Base-by-base conservation (phyloP, 2,329 filamentous ascomycete genomes). In the Exophiala xenobiotica region DNA sequence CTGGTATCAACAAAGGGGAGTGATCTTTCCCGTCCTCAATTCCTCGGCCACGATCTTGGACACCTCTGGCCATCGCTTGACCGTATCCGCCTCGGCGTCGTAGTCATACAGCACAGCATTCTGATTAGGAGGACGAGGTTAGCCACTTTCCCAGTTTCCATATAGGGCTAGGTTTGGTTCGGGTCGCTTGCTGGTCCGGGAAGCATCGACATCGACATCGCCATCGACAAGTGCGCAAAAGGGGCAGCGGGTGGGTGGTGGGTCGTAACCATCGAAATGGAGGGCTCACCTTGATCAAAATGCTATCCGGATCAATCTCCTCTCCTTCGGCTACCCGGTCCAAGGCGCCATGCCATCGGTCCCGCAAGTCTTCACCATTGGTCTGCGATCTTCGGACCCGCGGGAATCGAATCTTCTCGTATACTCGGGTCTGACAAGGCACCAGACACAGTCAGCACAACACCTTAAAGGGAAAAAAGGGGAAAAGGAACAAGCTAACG, bases 341-440 rank as follows among this genome's bases (percentile, higher is more conserved):
- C 19, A 58, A 38, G 7, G 75, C 76, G 61, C 74, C 76, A 63
- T 79, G 77, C 76, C 76, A 79, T 63, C 73, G 73, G 56, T 77
- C 73, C 24, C 74, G 66, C 1, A 75, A 74, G 42, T 68, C 67
- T 49, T 74, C 70, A 4, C 75, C 75, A 16, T 71, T 77, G 56
- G 74, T 72, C 65, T 78, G 74, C 11, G 75, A 72, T 22, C 67
- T 67, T 53, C 71, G 70, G 18, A 77, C 74, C 20, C 76, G 69
- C 26, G 59, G 56, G 46, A 59, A 63, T 3, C 61, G 60, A 7
- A 62, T 54, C 45, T 49, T 52, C 48, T 61, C 57, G 40, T 61
- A 60, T 1, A 58, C 57, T 74, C 73, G 61, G 74, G 78, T 19
- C 76, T 63, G 29, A 14, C 18, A 27, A 12, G 3, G 8, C 6